These are phyloP conservation scores for Claviceps quebecensis DNA, from an alignment of 2,329 filamentous ascomycete genomes.

Conservation along the genomic window DNA sequence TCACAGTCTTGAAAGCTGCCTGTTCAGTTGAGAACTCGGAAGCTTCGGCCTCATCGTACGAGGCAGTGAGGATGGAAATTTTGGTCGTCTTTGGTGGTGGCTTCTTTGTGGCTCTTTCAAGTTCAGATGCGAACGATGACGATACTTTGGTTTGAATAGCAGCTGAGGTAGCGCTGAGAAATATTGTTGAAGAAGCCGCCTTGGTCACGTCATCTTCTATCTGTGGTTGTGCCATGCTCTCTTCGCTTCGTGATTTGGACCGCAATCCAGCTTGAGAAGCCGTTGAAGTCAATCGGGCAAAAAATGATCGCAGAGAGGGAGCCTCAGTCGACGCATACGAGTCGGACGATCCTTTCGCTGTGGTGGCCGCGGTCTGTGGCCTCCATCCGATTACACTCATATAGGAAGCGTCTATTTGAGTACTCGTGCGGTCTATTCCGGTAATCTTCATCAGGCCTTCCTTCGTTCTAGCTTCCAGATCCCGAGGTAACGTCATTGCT, in stretches of 20 bases:
- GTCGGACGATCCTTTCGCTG: slow-evolving; percentile 28
- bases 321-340: slow-evolving; percentile 33
- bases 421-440: slow-evolving; percentile 69
- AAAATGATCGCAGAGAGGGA: slow-evolving; percentile 63
- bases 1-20: slow-evolving; percentile 38
- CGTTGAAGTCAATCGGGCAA: slow-evolving; percentile 56
- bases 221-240: slow-evolving; percentile 45
- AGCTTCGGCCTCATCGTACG: slow-evolving; percentile 66
- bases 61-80: slow-evolving; percentile 78
- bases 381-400: slow-evolving; percentile 85
- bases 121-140: slow-evolving; percentile 61
- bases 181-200: slow-evolving; percentile 63
- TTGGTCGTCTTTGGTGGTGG: slow-evolving; percentile 79
- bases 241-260: slow-evolving; percentile 46
- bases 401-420: slow-evolving; percentile 82
- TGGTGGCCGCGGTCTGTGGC: slow-evolving; percentile 29
- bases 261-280: slow-evolving; percentile 35
- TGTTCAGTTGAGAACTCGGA: slow-evolving; percentile 38
- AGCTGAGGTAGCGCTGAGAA: slow-evolving; percentile 77
- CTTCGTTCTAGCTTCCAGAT: slow-evolving; percentile 69
- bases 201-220: slow-evolving; percentile 60
- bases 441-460: slow-evolving; percentile 80
- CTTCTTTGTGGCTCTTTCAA: slow-evolving; percentile 94
- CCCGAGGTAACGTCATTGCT: slow-evolving; percentile 57
- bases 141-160: slow-evolving; percentile 64